Percentiles rank a stretch among this genome's conserved stretches.
These are phyloP conservation scores for Physaria fendleri DNA, from an alignment of 345 rosid species.

Conservation along the genomic window DNA sequence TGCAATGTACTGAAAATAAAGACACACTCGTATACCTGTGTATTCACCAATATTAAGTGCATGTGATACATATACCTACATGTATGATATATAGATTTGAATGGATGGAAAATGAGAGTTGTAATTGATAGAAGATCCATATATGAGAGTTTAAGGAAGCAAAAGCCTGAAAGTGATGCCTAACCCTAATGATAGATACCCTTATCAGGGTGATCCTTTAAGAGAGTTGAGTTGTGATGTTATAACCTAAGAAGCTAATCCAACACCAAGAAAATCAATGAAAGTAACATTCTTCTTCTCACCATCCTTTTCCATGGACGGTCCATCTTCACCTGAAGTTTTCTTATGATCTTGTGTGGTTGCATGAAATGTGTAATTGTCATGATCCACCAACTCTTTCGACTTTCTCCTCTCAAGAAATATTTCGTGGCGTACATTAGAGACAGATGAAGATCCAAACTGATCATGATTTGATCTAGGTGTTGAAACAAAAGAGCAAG, in stretches of 20 bases:
- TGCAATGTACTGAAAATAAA: conserved; percentile 6
- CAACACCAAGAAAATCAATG: conserved; percentile 63
- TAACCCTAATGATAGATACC: conserved; percentile 31
- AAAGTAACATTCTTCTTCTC: conserved; percentile 32
- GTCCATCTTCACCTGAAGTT: conserved; percentile 18
- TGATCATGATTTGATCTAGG: conserved; percentile 9
- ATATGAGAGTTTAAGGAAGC: conserved; percentile 21
- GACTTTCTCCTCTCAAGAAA: conserved; percentile 6
- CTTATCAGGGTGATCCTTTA: too few relatives aligned
- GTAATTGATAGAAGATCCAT: conserved; percentile 13
- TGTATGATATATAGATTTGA: background rate
- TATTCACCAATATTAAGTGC: background rate
- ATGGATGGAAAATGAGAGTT: conserved; percentile 16
- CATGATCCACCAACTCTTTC: conserved; percentile 8
- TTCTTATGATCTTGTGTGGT: conserved; percentile 3
- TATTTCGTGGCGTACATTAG: background rate
- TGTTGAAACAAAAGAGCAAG: conserved; percentile 13
- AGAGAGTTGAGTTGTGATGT: conserved; percentile 9
- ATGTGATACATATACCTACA: background rate
- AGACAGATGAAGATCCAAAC: conserved; percentile 23
- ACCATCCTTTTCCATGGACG: conserved; percentile 20
- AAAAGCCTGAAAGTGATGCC: conserved; percentile 29
- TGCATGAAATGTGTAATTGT: background rate
- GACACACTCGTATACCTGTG: background rate
- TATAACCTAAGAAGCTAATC: conserved; percentile 30